Evolutionary conservation across 106 monocot genomes (phyloP), one percentile per base, ranked within the genome.

Genomic region (Apostasia ramifera): DNA sequence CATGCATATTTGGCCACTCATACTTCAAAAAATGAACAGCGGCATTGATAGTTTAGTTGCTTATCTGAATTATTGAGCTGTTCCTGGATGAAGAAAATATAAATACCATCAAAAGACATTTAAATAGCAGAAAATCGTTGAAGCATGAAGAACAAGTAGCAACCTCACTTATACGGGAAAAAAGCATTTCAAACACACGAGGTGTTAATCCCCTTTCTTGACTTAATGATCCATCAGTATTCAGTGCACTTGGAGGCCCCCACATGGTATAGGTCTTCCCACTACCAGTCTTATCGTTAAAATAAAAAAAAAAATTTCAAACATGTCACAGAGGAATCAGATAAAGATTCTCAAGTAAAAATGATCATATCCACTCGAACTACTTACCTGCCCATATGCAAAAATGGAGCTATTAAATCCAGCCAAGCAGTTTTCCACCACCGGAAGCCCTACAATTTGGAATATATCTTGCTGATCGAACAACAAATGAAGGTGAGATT

Each of bases 261-360:
- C 89, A 93, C 93, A 93, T 93, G 2, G 93, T 89, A 61, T 93
- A 93, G 3, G 93, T 93, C 73, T 93, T 93, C 8, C 93, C 93
- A 67, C 93, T 89, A 44, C 93, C 93, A 48, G 89, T 93, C 93
- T 93, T 61, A 59, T 66, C n/a, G 12, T n/a, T 49, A 43, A 11
- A 65, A 43, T 15, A 7, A 37, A 65, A 4, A 56, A n/a, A 57
- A n/a, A 66, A 64, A 15, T 41, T 15, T 26, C 55, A 26, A 26
- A 26, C 26, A 26, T 26, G 26, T 7, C 14, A 55, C 9, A 38
- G 47, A 59, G 8, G 54, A 67, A 3, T 11, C 26, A 9, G 5
- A 55, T 40, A 56, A 58, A 55, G 4, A 69, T 47, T 9, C 9
- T 9, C 9, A 68, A 50, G 40, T 12, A 44, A 14, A 61, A 55